phyloP scores from a whole-genome alignment of 2,329 filamentous ascomycete genomes.

The Aspergillus sp. region DNA sequence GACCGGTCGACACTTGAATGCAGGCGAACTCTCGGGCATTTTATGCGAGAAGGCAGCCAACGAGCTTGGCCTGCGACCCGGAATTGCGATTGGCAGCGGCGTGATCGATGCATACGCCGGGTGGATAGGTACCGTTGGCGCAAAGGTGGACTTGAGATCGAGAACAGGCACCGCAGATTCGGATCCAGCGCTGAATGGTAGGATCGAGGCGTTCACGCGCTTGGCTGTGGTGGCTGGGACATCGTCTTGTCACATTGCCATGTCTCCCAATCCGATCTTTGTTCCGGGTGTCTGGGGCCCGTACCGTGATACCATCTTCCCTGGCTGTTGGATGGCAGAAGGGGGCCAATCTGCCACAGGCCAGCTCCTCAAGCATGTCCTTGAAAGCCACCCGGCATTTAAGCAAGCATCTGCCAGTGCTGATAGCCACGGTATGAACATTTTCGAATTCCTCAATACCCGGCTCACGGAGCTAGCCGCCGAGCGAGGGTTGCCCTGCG shows the following conservation, averaged over 20 bases:
- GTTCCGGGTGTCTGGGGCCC: constrained; percentile 91
- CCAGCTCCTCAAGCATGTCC: constrained; percentile 78
- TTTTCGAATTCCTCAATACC: constrained; percentile 80
- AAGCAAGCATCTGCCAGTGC: constrained; percentile 66
- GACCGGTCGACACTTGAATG: constrained; percentile 81
- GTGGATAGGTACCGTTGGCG: constrained; percentile 92
- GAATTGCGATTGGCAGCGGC: constrained; percentile 85
- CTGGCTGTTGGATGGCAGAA: constrained; percentile 87
- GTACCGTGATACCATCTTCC: constrained; percentile 81
- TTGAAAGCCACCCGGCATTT: constrained; percentile 85
- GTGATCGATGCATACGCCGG: constrained; percentile 95
- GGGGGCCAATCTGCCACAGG: constrained; percentile 90
- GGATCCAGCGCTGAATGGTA: constrained; percentile 63
- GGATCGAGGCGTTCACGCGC: constrained; percentile 69
- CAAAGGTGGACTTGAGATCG: constrained; percentile 63
- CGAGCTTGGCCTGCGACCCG: constrained; percentile 71
- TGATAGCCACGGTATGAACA: constrained; percentile 69
- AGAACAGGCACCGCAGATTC: constrained; percentile 56
- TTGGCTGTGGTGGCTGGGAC: constrained; percentile 86
- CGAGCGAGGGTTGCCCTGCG: constrained; percentile 12
- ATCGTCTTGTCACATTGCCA: constrained; percentile 91
- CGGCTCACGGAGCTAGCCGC: not conserved
- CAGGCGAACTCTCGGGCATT: constrained; percentile 75
- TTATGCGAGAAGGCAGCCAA: constrained; percentile 71
- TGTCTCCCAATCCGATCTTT: constrained; percentile 83